Conservation (phyloP, 164 flowering plant genomes). For the Liriodendron chinense region DNA sequence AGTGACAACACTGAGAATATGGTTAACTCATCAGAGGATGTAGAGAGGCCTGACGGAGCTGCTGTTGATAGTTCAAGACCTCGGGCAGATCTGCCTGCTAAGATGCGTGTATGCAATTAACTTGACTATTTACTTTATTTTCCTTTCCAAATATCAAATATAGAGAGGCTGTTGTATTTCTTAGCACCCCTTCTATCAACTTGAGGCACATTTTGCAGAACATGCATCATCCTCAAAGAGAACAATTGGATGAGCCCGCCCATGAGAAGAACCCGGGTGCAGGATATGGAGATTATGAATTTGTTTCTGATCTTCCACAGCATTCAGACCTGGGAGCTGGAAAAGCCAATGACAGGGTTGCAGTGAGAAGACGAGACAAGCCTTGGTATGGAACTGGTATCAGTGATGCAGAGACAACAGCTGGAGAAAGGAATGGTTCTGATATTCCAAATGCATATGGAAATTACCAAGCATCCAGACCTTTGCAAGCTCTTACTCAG, state of each 20-base stretch:
- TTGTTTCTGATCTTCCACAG: conserved; percentile 47
- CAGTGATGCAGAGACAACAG: conserved; percentile 30
- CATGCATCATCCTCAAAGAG: conserved; percentile 45
- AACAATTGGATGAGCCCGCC: conserved; percentile 36
- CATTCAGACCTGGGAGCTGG: conserved; percentile 38
- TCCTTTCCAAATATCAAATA: background rate
- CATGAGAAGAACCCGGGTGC: conserved; percentile 41
- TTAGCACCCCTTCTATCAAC: no score
- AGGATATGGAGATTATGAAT: conserved; percentile 47
- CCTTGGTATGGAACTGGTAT: conserved; percentile 32
- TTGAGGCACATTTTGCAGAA: conserved; percentile 27
- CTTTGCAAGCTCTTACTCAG: conserved; percentile 30
- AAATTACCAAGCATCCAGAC: conserved; percentile 19
- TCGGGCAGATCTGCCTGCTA: conserved; percentile 48
- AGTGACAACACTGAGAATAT: conserved; percentile 21
- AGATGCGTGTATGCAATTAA: conserved; percentile 29
- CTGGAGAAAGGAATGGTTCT: conserved; percentile 52
- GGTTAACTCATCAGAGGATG: conserved; percentile 30
- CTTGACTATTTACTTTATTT: background rate
- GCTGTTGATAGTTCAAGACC: conserved; percentile 36
- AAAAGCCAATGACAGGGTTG: conserved; percentile 35
- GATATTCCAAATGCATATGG: conserved; percentile 23
- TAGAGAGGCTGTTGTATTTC: background rate
- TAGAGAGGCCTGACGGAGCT: conserved; percentile 41
- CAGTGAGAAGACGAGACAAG: conserved; percentile 39